Base-by-base conservation (phyloP, 164 flowering plant genomes). In the Magnolia sinica region DNA sequence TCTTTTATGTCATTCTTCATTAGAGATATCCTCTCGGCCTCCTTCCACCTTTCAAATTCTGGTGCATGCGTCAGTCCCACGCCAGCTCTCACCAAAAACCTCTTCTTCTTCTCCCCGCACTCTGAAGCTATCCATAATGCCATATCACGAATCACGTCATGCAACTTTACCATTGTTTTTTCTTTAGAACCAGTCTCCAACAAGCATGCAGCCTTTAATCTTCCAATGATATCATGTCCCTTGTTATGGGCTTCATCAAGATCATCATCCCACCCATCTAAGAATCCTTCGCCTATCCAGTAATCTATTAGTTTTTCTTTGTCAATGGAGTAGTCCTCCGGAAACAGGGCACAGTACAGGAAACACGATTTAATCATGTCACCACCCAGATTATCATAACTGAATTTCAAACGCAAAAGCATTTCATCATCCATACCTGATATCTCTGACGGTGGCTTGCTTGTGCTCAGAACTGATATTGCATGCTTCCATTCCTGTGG, bases 111-210 rank as follows among this genome's bases (percentile, higher is more conserved):
- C 7, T 5, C 2, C 45, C 45, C 45, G 0, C 0, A 37, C 45
- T 37, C 45, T 0, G 45, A 37, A 37, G 45, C 45, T 37, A 37
- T 37, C 45, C 45, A 37, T 37, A 37, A 37, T 4, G 73, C 86
- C 84, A 84, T 78, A 7, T 81, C 86, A 63, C 87, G 81, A 13
- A 86, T 14, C 63, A 80, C 20, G 67, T 82, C 83, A 78, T 86
- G 88, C 83, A 84, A 79, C 71, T 76, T 86, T 13, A 84, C 84
- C 23, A 69, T 37, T 9, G 24, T 50, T 8, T 13, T 31, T 37
- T 24, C 18, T 4, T 14, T 31, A 63, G 68, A 37, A 4, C 45
- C 45, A 37, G 0, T 70, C 70, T 80, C 83, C 45, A 82, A 68
- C 24, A 82, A 66, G 11, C 80, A 76, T 7, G 24, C 78, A 58